A percentile compares a stretch with the other conserved stretches of the same genome.
These are phyloP conservation scores for Calonectria crousiana DNA, from an alignment of 2,329 filamentous ascomycete genomes.

Conservation along the genomic window DNA sequence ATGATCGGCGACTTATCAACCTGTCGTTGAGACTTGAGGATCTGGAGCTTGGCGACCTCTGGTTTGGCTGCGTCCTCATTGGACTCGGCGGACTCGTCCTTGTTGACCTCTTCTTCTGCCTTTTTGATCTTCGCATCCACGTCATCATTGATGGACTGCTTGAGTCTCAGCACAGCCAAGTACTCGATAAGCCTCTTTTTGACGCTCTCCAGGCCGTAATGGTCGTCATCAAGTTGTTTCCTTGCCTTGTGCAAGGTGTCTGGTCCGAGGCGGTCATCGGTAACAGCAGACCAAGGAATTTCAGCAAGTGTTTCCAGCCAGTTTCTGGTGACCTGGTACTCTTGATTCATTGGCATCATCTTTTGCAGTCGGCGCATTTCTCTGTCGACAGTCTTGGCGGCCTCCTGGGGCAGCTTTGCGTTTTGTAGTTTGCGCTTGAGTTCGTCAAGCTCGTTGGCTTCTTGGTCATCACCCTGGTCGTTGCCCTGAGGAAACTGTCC, in stretches of 20 bases:
- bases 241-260: slow-evolving; percentile 84
- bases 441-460: slow-evolving; percentile 90
- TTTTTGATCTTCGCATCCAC: slow-evolving; percentile 83
- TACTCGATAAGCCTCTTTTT: slow-evolving; percentile 98
- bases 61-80: slow-evolving; percentile 48
- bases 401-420: slow-evolving; percentile 85
- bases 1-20: slow-evolving; percentile 96
- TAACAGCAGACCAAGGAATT: slow-evolving; percentile 90
- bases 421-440: slow-evolving; percentile 88
- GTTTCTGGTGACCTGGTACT: slow-evolving; percentile 92
- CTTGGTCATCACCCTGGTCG: slow-evolving; percentile 77
- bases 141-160: slow-evolving; percentile 89
- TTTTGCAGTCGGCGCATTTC: slow-evolving; percentile 91
- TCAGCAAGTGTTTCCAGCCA: slow-evolving; percentile 95
- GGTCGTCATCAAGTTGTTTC: slow-evolving; percentile 93
- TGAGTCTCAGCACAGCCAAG: slow-evolving; percentile 93
- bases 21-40: slow-evolving; percentile 85
- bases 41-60: slow-evolving; percentile 73
- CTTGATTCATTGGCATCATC: slow-evolving; percentile 96
- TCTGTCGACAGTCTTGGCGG: slow-evolving; percentile 88
- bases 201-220: slow-evolving; percentile 96
- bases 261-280: slow-evolving; percentile 86
- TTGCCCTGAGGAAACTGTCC: slow-evolving; percentile 57
- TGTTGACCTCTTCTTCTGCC: slow-evolving; percentile 67
- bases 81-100: slow-evolving; percentile 38